Base-by-base conservation (phyloP, 805 yeast species). In the Myxozyma nipponensis region DNA sequence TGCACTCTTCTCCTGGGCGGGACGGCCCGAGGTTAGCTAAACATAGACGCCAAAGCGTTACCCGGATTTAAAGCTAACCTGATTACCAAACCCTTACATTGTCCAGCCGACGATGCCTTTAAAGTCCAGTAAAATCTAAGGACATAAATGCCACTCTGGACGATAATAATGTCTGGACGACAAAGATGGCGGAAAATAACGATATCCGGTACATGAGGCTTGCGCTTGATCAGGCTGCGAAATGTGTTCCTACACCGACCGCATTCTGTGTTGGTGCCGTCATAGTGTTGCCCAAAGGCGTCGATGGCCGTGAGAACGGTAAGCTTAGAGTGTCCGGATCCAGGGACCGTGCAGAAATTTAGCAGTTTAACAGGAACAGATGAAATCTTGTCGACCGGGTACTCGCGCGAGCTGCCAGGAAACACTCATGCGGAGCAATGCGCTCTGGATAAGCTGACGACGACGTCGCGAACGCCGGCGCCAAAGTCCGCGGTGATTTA, bases 391-490 rank as follows among this genome's bases (percentile, higher is more conserved):
- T 75, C 84, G 5, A 81, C 86, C 0, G 98, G 98, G 0, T 88
- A 79, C 63, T 87, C 98, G 0, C 75, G 98, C 47, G 98, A 93
- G 66, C 70, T 90, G 1, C 86, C 84, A 18, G 98, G 98, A 0
- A 93, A 91, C 67, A 91, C 98, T 0, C 98, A 91, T 66, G 98
- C 98, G 2, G 98, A 93, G 63, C 96, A 93, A 65, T 84, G 95
- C 71, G 96, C 96, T 0, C 64, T 93, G 49, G 84, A 82, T 28
- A 93, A 93, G 66, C 84, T 82, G 59, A n/a, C n/a, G n/a, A n/a
- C n/a, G n/a, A n/a, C n/a, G n/a, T 13, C 39, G 10, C 21, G 23
- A 7, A 4, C 36, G 40, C 30, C 21, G 32, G 41, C 40, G 7
- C 96, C 96, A 0, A 63, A 61, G 6, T 95, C 95, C 0, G 79